Conservation (phyloP, 2,329 filamentous ascomycete genomes). For the Stachybotrys chlorohalonatus region DNA sequence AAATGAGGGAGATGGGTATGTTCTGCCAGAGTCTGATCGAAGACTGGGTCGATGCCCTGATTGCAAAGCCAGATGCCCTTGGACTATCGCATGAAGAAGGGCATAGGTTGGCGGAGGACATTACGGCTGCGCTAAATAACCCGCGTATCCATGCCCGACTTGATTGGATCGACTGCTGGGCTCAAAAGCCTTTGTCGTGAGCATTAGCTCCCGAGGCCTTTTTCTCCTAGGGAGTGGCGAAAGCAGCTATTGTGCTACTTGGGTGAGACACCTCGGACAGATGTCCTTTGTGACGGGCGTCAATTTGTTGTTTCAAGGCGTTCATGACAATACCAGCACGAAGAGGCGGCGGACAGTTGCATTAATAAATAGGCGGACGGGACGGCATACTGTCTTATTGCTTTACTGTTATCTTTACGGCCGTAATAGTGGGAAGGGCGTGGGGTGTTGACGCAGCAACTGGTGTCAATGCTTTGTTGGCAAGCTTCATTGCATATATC, state of each 20-base stretch:
- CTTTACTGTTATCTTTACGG: too few species aligned
- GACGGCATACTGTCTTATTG: too few species aligned
- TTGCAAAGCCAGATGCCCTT: constrained; percentile 21
- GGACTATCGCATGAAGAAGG: constrained; percentile 24
- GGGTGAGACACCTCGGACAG: too few species aligned
- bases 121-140: constrained; percentile 22
- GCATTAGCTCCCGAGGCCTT: not conserved
- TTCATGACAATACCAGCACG: too few species aligned
- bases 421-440: too few species aligned
- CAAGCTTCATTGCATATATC: too few species aligned
- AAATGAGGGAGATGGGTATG: constrained; percentile 26
- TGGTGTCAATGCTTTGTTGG: too few species aligned
- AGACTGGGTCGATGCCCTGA: constrained; percentile 23
- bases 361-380: too few species aligned
- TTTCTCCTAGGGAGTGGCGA: not conserved
- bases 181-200: constrained; percentile 22
- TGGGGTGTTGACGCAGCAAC: too few species aligned
- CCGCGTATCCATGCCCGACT: constrained; percentile 21
- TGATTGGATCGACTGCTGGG: constrained; percentile 28
- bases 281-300: too few species aligned
- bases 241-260: not conserved
- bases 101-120: constrained; percentile 17
- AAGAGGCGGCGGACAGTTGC: too few species aligned
- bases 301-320: too few species aligned
- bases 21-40: constrained; percentile 25